Evolutionary conservation across 495 filamentous ascomycete genomes (phyloP).

Genomic region (Sphaerosporella brunnea): DNA sequence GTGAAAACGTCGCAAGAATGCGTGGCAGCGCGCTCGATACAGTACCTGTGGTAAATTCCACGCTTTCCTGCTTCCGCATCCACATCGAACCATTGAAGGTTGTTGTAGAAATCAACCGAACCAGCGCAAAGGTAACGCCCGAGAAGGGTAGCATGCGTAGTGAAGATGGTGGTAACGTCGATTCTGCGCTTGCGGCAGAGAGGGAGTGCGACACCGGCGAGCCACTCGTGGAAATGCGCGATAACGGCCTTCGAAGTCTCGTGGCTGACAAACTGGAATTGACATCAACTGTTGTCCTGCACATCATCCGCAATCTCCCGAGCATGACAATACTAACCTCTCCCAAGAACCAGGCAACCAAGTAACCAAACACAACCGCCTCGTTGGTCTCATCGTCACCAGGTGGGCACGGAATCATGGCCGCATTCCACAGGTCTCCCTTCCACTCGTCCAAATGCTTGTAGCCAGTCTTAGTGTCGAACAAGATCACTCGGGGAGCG

Average conservation of each 20-base stretch:
- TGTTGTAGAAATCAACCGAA: slow-evolving; percentile 98
- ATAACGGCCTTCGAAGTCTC: slow-evolving; percentile 80
- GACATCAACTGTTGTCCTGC: no score
- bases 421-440: slow-evolving; percentile 76
- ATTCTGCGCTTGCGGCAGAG: slow-evolving; percentile 83
- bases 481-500: slow-evolving; percentile 78
- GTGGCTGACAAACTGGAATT: slow-evolving; percentile 81
- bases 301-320: no score
- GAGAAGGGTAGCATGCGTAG: slow-evolving; percentile 86
- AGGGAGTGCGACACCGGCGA: slow-evolving; percentile 88
- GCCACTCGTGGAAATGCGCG: slow-evolving; percentile 97
- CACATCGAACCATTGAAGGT: slow-evolving; percentile 90
- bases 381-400: slow-evolving; percentile 93
- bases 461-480: slow-evolving; percentile 88
- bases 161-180: slow-evolving; percentile 96
- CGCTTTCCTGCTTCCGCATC: slow-evolving; percentile 94
- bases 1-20: slow-evolving; percentile 94
- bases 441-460: slow-evolving; percentile 93
- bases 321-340: slow-evolving; percentile 44
- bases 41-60: slow-evolving; percentile 97
- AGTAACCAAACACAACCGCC: slow-evolving; percentile 90
- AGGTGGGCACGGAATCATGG: slow-evolving; percentile 80
- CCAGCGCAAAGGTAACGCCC: slow-evolving; percentile 93
- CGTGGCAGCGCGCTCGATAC: slow-evolving; percentile 83
- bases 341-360: slow-evolving; percentile 95